Base-by-base conservation (phyloP, 2,329 filamentous ascomycete species). In the Elsinoe ampelina region DNA sequence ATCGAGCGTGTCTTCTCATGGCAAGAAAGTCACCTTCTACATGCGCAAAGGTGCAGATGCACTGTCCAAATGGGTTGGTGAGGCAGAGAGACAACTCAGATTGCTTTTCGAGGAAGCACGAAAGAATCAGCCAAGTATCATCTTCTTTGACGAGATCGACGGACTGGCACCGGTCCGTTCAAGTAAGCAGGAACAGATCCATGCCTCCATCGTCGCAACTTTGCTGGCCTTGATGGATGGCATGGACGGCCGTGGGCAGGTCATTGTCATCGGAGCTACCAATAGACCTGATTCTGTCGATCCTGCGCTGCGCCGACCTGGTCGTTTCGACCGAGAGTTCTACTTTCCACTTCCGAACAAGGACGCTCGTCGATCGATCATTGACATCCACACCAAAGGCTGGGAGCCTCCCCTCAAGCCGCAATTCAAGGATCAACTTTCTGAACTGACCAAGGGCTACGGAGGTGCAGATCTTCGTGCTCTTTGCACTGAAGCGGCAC, bases 91-190 rank as follows among this genome's bases (percentile, higher is more conserved):
- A 72, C 93, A 98, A 69, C 81, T 98, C 55, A 85, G 93, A 45
- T 75, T 97, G 58, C 79, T 98, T 4, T 98, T 98, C 62, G 93
- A 97, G 65, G 93, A 98, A 72, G 93, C 93, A 13, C 82, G 92
- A 60, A 93, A 90, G 70, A 97, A 87, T 1, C 93, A 98, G 67
- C 93, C 93, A 0, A 97, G 92, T 70, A 98, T 98, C 71, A 98
- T 98, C 70, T 98, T 98, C 76, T 97, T 98, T 64, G 93, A 98
- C 69, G 93, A 98, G 71, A 98, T 98, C 63, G 93, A 98, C 73
- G 93, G 93, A 57, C 78, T 98, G 61, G 93, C 93, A 2, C 95
- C 93, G 54, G 93, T 97, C 34, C 82, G 93, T 64, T 97, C 93
- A 11, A 96, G 92, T 72, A 97, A 97, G 71, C 92, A 97, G 73